A percentile compares a stretch with the other conserved stretches of the same genome.
phyloP scores from a whole-genome alignment of 345 rosid species.

The Eucalyptus polyanthemos region DNA sequence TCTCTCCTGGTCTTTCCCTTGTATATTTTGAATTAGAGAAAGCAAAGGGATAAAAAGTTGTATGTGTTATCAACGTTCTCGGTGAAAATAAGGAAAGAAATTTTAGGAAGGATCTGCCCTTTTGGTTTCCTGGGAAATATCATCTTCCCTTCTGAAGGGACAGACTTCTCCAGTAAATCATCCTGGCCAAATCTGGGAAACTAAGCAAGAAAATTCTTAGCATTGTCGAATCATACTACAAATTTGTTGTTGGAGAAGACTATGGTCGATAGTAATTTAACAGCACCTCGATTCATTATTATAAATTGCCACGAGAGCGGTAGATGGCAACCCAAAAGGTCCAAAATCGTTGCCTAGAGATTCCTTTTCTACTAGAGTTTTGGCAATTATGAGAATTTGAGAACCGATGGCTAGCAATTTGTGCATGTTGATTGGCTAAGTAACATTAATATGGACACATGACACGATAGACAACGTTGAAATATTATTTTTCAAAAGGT shows the following conservation, averaged over 20 bases:
- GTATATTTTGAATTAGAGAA: background rate
- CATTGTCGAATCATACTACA: background rate
- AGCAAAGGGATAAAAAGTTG: background rate
- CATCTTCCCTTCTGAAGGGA: background rate
- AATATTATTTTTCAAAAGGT: too few species aligned
- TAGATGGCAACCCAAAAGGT: background rate
- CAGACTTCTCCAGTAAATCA: background rate
- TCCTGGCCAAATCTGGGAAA: background rate
- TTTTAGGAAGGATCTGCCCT: background rate
- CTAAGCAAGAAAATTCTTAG: background rate
- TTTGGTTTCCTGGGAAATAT: background rate
- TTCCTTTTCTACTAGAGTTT: background rate
- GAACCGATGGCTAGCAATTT: background rate
- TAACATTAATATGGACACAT: fast-evolving
- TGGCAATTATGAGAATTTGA: background rate
- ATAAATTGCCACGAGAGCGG: background rate
- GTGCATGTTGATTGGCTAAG: background rate
- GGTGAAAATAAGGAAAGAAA: background rate
- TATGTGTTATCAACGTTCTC: background rate
- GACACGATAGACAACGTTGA: too few species aligned
- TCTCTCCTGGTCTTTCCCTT: background rate
- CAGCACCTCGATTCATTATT: background rate
- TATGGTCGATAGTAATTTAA: background rate
- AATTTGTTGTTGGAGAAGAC: background rate
- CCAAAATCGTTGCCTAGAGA: background rate